Evolutionary conservation across 306 rosid species (phyloP), one percentile per base, ranked within the genome.

Genomic region (Quercus glauca): DNA sequence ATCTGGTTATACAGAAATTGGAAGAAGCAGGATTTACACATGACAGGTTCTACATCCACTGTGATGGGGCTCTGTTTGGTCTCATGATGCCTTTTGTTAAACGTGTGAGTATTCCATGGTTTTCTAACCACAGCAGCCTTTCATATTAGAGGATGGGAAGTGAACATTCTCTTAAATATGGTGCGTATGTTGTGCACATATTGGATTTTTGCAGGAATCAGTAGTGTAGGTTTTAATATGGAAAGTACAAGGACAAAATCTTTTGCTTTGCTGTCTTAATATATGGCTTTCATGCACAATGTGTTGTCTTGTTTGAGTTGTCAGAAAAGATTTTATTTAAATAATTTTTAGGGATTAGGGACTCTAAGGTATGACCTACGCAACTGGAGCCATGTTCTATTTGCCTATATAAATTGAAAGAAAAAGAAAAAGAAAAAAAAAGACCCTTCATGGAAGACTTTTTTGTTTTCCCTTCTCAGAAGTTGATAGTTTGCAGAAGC

Each of bases 1-100:
- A 88, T 83, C 35, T 77, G 78, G 91, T 86, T 49, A 79, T 86
- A 57, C 73, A 86, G 83, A 86, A n/a, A 77, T 86, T 88, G 67
- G 91, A 88, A 79, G 89, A 86, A 71, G 78, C 85, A 52, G 91
- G 91, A 60, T 88, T 88, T 75, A 73, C 88, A 0, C 89, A 83
- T 4, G 86, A 86, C 78, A 65, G 79, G 55, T 83, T 88, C 88
- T 88, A 86, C 82, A 83, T 88, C 80, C 91, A 88, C 56, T 82
- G 84, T 74, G 89, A 88, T 18, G 89, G 91, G 63, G 88, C 91
- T 64, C 78, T 88, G 79, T 88, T 88, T 88, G 91, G 91, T 76
- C 91, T 88, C 78, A 86, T 88, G 91, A 88, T 88, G 91, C 91
- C 89, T 74, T 88, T 88, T 12, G 89, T 88, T 76, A 88, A 88